Base-by-base conservation (phyloP, 352 stramenopile species). In the Phytophthora aleatoria region DNA sequence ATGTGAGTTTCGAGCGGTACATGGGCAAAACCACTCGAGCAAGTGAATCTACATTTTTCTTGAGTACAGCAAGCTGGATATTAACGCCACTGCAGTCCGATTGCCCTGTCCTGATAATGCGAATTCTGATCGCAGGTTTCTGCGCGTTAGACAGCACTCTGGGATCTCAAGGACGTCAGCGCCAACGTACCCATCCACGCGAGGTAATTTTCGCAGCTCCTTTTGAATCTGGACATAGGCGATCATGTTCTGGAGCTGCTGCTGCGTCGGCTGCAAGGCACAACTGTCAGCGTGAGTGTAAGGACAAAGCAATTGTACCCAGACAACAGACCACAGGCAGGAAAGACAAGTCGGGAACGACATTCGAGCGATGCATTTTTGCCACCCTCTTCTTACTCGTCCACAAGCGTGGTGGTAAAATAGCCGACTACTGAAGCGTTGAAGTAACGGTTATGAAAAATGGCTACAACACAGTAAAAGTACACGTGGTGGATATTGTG, bases 211-310 rank as follows among this genome's bases (percentile, higher is more conserved):
- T 53, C 73, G 67, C 42, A 62, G 57, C 35, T 87, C 74, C 33
- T 74, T 77, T 50, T 88, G 77, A 31, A 72, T 68, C 53, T 87
- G 64, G 26, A 76, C 69, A 49, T 76, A 76, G 54, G 82, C 55
- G 41, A 88, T 38, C 50, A 92, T 60, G 57, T 91, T 84, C 30
- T 88, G 78, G 16, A 92, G 55, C 52, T 92, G 80, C 63, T 90
- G 77, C 54, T 90, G 80, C 20, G 76, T 63, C 6, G 49, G 50
- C 81, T 90, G 42, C 3, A 42, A 57, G 12, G 12, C 26, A 54
- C 9, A 12, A 6, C 28, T 38, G 47, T 45, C 20, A 27, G 28
- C 30, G 13, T 54, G 8, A 61, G 41, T 13, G 15, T 31, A 55
- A 33, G 8, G 5, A 2, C 24, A 61, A 44, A 13, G 9, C 9